Evolutionary conservation across 2,329 filamentous ascomycete species (phyloP), one percentile per base, ranked within the genome.

Genomic region (Scopulariopsis brevicaulis): DNA sequence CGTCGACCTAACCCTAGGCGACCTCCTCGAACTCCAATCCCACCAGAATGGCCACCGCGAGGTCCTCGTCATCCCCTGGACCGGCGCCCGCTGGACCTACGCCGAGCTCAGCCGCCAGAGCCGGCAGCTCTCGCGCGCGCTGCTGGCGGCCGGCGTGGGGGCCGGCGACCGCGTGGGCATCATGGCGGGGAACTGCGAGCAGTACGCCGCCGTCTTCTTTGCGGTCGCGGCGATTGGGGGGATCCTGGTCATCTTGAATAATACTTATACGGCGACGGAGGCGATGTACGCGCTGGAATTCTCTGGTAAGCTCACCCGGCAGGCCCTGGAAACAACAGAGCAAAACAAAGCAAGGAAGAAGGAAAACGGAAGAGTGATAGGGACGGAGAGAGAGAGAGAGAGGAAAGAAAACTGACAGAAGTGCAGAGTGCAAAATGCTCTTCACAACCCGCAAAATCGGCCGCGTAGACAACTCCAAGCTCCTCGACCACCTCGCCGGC

Each of bases 171-270:
- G 86, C 15, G 77, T 91, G 32, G 87, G 83, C 34, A 85, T 92
- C 62, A 89, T 90, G 84, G 86, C 87, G 71, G 65, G 91, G 74
- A 73, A 96, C 81, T 74, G 91, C 77, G 73, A 95, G 80, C 78
- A 96, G 81, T 93, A 93, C 83, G 71, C 87, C 34, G 79, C 86
- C 2, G 78, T 90, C 18, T 89, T 90, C 74, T 90, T 90, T 63
- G 86, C 85, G 3, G 85, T 83, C 12, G 83, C 84, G 48, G 77
- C 82, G 53, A 78, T 87, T 20, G 85, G 85, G 11, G 84, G 80
- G 53, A 83, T 87, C 53, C 74, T 91, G 56, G 87, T 91, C 32
- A 89, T 91, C 52, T 74, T 92, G 63, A 92, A 92, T 73, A 92
- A 90, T 71, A 92, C 87, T 0, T 92, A 92, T 67, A 92, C 88